A percentile compares a stretch with the other conserved stretches of the same genome.
These are phyloP conservation scores for Saussurea involucrata DNA, from an alignment of 129 eudicot species.

Conservation along the genomic window DNA sequence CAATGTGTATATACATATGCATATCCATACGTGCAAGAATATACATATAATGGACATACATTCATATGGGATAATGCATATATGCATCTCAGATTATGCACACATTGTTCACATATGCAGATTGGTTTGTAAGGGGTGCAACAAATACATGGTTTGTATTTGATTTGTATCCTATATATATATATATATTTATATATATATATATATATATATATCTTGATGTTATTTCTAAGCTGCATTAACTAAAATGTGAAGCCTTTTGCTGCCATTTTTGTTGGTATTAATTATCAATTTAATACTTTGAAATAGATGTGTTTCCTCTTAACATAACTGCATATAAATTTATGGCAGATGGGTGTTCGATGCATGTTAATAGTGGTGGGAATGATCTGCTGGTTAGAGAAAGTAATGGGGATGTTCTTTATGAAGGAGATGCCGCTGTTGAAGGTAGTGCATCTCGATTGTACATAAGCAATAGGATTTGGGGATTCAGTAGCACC, in stretches of 20 bases:
- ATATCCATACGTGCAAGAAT: no score
- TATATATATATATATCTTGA: background rate
- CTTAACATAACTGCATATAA: background rate
- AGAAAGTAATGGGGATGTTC: conserved; percentile 8
- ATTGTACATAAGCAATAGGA: conserved; percentile 13
- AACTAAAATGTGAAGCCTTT: background rate
- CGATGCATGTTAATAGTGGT: conserved; percentile 4
- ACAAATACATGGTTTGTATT: no score
- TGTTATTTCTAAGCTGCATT: background rate
- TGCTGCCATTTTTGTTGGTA: background rate
- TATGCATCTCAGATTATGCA: no score
- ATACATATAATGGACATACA: no score
- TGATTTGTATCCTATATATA: no score
- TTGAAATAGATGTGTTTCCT: background rate
- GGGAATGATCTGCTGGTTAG: conserved; percentile 7
- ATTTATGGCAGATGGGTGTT: conserved; percentile 24
- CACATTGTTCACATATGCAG: no score
- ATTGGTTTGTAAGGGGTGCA: no score
- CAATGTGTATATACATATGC: no score
- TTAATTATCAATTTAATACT: background rate
- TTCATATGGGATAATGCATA: no score
- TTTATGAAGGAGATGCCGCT: conserved; percentile 28
- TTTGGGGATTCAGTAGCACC: conserved; percentile 31
- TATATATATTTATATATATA: no score
- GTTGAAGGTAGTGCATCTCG: conserved; percentile 19